Conservation (phyloP, 1,139 yeast genomes). For the Geotrichum restrictum region DNA sequence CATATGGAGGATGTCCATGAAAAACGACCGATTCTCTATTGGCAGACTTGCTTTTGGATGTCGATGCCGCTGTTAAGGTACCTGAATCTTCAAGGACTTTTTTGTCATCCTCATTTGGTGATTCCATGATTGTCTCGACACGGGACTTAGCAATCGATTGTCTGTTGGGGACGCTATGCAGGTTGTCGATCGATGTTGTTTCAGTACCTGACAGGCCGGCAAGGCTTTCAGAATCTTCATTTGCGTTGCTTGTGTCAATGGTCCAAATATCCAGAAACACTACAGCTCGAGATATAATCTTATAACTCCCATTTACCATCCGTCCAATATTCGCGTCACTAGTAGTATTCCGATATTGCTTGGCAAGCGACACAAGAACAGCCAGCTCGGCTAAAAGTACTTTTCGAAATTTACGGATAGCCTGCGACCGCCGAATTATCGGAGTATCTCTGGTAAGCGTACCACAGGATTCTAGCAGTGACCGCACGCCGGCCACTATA, state of each 20-base stretch:
- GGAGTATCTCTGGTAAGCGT: conserved; percentile 84
- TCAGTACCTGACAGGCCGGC: neutral
- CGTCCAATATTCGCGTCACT: conserved; percentile 64
- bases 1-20: conserved; percentile 55
- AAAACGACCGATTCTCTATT: conserved; percentile 33
- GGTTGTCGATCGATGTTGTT: neutral
- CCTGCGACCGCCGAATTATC: conserved; percentile 65
- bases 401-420: conserved; percentile 71
- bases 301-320: conserved; percentile 66
- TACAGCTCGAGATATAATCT: conserved; percentile 69
- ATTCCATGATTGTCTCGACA: neutral
- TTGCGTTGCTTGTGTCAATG: conserved; percentile 26
- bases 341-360: conserved; percentile 71
- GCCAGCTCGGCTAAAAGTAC: conserved; percentile 87
- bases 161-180: neutral
- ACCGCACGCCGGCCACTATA: conserved; percentile 80
- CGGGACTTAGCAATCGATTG: neutral
- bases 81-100: neutral
- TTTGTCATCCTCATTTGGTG: neutral
- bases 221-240: neutral
- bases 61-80: neutral
- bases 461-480: conserved; percentile 69
- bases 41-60: conserved; percentile 5
- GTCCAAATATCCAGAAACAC: conserved; percentile 72
- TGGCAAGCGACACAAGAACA: conserved; percentile 79